A percentile compares a stretch with the other conserved stretches of the same genome.
Conservation (phyloP, 768 basidiomycete species). For the Termitomyces sp. region DNA sequence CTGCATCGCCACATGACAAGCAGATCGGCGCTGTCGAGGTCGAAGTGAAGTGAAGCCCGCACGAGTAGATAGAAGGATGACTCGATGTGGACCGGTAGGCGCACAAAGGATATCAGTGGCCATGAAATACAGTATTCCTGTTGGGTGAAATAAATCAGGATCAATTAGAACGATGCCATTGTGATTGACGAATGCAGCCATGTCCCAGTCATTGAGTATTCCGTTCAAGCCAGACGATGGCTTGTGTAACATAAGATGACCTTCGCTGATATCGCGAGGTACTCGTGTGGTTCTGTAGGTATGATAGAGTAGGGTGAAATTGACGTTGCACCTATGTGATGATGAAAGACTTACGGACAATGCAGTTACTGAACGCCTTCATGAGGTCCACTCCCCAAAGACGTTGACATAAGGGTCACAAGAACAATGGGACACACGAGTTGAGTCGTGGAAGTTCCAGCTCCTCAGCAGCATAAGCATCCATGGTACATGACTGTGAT, state of each 20-base stretch:
- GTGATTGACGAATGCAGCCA: background rate
- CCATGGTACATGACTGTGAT: slow-evolving; percentile 1
- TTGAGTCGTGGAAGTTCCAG: background rate
- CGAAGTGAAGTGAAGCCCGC: slow-evolving; percentile 4
- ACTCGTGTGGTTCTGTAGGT: background rate
- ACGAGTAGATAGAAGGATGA: slow-evolving; percentile 9
- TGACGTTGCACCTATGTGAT: too few relatives aligned
- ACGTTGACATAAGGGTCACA: background rate
- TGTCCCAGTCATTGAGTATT: background rate
- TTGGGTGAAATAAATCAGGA: background rate
- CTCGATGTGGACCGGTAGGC: background rate
- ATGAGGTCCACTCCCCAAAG: background rate
- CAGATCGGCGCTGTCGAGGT: background rate
- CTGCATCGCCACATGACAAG: background rate
- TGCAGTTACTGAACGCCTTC: background rate
- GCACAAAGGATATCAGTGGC: background rate
- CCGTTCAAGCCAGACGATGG: too few relatives aligned
- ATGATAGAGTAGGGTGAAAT: background rate
- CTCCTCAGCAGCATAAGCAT: background rate
- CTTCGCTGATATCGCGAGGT: background rate
- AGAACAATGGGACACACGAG: background rate
- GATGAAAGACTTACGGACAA: background rate
- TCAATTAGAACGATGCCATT: background rate
- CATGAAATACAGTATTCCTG: background rate
- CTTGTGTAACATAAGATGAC: too few relatives aligned